These are phyloP conservation scores for Poronia punctata DNA, from an alignment of 495 filamentous ascomycete genomes.

Conservation along the genomic window DNA sequence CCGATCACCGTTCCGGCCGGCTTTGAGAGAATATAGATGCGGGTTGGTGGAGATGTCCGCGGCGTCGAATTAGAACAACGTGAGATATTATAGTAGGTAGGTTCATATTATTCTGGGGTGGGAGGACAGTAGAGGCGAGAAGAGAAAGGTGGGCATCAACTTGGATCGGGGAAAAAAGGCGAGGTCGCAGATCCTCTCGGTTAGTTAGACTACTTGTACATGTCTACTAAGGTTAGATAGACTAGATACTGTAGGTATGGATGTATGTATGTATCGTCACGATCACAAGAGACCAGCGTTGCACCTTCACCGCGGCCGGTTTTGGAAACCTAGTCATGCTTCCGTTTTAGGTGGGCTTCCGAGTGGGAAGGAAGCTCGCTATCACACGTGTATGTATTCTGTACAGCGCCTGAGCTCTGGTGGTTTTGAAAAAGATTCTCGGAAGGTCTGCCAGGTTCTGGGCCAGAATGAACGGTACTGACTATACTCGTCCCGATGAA, in stretches of 20 bases:
- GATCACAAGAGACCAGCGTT: too few relatives aligned
- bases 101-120: not conserved
- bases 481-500: too few relatives aligned
- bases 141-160: conserved; percentile 4
- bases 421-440: conserved; percentile 1
- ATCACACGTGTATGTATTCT: too few relatives aligned
- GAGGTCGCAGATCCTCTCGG: too few relatives aligned
- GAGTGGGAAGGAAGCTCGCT: not conserved
- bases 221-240: conserved; percentile 1
- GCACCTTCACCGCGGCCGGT: conserved; percentile 6
- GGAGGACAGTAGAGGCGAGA: not conserved
- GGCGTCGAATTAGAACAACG: not conserved
- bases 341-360: conserved; percentile 5
- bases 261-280: too few relatives aligned
- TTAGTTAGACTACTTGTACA: not conserved
- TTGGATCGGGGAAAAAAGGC: not conserved
- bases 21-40: not conserved
- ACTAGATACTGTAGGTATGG: too few relatives aligned
- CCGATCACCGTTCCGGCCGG: too few relatives aligned
- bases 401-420: too few relatives aligned
- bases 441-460: not conserved
- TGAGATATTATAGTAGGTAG: conserved; percentile 1
- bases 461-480: not conserved
- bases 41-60: not conserved
- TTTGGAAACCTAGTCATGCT: conserved; percentile 1